Evolutionary conservation across 2,329 filamentous ascomycete genomes (phyloP).

Genomic region (Trichoderma cornu-damae): DNA sequence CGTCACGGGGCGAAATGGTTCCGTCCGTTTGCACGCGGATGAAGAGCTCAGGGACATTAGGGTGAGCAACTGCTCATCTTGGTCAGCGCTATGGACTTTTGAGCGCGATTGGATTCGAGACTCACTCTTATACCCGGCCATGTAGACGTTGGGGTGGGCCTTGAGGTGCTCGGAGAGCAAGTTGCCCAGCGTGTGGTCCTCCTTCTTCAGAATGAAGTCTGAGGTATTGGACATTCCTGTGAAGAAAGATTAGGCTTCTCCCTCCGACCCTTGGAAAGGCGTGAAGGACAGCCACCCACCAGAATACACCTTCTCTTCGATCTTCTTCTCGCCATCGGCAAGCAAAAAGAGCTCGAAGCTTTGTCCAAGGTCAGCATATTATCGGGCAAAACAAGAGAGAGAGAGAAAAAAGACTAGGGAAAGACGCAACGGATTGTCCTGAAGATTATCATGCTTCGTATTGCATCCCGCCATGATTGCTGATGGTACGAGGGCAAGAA

Average conservation of each 20-base stretch:
- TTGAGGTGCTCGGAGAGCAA: conserved; percentile 81
- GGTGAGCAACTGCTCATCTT: conserved; percentile 44
- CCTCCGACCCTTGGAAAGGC: background rate
- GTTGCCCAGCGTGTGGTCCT: conserved; percentile 94
- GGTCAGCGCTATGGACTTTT: conserved; percentile 26
- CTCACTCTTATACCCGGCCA: conserved; percentile 86
- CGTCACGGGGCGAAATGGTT: conserved; percentile 79
- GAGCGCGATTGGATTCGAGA: conserved; percentile 26
- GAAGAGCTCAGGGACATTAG: conserved; percentile 56
- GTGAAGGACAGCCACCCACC: conserved; percentile 51
- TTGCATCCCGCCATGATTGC: conserved; percentile 35
- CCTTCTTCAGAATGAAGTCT: conserved; percentile 92
- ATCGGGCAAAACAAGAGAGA: background rate
- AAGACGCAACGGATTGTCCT: conserved; percentile 34
- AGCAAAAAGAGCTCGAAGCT: conserved; percentile 95
- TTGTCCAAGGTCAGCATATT: conserved; percentile 22
- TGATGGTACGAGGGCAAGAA: background rate
- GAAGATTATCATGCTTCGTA: conserved; percentile 37
- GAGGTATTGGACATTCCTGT: conserved; percentile 84
- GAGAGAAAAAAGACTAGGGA: background rate
- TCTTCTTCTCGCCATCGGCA: conserved; percentile 84
- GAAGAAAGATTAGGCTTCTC: conserved; percentile 3
- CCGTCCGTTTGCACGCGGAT: conserved; percentile 92
- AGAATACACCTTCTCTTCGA: conserved; percentile 80
- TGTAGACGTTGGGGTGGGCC: conserved; percentile 75